phyloP scores from a whole-genome alignment of 2,329 filamentous ascomycete genomes.

The Fusarium sp. region DNA sequence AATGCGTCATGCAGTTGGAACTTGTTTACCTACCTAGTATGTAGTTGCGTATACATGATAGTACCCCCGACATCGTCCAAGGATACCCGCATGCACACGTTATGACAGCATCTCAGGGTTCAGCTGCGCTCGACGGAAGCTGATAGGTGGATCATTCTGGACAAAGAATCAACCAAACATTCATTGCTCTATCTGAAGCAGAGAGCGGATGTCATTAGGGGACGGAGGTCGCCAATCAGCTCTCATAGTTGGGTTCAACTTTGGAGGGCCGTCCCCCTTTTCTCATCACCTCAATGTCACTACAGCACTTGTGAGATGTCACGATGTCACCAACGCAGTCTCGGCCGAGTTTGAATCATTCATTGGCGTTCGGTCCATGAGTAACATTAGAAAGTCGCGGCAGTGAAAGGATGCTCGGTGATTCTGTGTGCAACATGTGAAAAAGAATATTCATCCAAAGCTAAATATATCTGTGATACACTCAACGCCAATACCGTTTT shows the following conservation, averaged over 20 bases:
- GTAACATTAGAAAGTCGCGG: slow-evolving; percentile 11
- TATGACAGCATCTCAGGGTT: slow-evolving; percentile 26
- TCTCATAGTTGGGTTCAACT: background rate
- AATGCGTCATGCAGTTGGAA: background rate
- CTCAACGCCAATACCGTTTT: slow-evolving; percentile 36
- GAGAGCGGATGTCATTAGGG: background rate
- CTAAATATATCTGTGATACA: slow-evolving; percentile 36
- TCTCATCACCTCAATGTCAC: background rate
- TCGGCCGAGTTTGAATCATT: slow-evolving; percentile 7
- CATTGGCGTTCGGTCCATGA: slow-evolving; percentile 2
- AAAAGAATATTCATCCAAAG: slow-evolving; percentile 8
- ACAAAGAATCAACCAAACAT: background rate
- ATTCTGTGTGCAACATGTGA: background rate
- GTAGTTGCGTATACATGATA: background rate
- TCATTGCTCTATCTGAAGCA: background rate
- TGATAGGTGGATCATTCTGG: slow-evolving; percentile 22
- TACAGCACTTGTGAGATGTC: background rate
- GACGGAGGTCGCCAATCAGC: background rate
- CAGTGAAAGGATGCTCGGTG: slow-evolving; percentile 26
- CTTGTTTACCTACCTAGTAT: slow-evolving; percentile 14
- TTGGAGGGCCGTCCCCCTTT: background rate
- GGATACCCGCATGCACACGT: slow-evolving; percentile 32
- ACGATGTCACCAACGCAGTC: slow-evolving; percentile 4
- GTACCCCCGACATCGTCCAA: slow-evolving; percentile 2
- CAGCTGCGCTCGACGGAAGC: slow-evolving; percentile 14